Evolutionary conservation across 202 grass and related monocot genomes (phyloP), one percentile per base, ranked within the genome.

Genomic region (Carex arenaria): DNA sequence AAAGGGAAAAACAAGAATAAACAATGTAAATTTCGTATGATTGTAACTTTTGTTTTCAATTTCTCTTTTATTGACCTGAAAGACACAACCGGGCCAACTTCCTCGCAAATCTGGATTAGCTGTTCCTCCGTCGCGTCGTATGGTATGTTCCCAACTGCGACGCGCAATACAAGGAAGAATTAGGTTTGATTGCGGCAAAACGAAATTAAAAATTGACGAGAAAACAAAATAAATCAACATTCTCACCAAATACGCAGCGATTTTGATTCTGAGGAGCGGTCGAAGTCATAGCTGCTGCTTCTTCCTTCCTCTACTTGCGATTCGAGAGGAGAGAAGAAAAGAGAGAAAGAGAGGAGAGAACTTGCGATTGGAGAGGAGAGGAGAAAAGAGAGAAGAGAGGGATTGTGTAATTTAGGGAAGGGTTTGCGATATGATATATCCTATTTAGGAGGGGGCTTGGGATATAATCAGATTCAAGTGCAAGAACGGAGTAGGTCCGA

Each of bases 61-160:
- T 64, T 80, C 56, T 61, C 57, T 60, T 60, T 26, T 79, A 83
- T 80, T 82, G 84, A 99, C 96, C 96, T 99, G 89, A 99, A 99
- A 32, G 96, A 99, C 56, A 95, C 96, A 38, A 99, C 93, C 0
- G 96, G 96, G 18, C 96, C 93, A 52, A 98, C 93, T 56, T 98
- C 96, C 79, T 98, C 96, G 13, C 96, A 98, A 67, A 98, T 95
- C 91, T 95, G 93, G 53, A 93, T 86, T 8, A 98, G 88, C 72
- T 93, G 93, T 68, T 95, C 96, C 85, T 98, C 93, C 77, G 93
- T 95, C 7, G 89, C 96, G 85, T 95, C 93, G 15, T 98, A 98
- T 0, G 96, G 93, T 76, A 98, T 98, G 72, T 98, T 98, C 61
- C 96, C 96, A 51, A 98, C 96, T 98, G 96, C 80, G 14, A 34